Conservation (phyloP, 495 filamentous ascomycete genomes). For the Penicillium dipodomyicola region DNA sequence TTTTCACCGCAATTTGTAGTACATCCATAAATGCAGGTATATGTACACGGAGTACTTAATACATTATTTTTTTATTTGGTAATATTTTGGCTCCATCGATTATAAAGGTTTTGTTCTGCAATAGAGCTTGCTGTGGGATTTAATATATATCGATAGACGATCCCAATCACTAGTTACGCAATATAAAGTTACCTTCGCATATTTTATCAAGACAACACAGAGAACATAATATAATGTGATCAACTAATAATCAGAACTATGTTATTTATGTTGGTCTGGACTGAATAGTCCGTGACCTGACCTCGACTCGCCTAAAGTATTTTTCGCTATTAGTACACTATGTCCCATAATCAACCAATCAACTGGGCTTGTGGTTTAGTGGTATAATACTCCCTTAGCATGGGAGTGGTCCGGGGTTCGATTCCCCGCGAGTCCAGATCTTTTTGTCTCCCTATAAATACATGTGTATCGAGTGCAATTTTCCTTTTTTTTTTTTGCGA, state of each 20-base stretch:
- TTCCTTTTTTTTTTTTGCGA: background rate
- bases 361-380: constrained; percentile 47
- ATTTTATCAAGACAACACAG: background rate
- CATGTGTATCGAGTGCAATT: background rate
- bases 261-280: background rate
- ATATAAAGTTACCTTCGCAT: background rate
- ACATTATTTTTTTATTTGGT: background rate
- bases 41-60: background rate
- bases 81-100: background rate
- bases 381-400: constrained; percentile 48
- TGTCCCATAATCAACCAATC: background rate
- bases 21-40: too few species aligned
- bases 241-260: background rate
- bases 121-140: background rate
- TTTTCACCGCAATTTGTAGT: background rate
- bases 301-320: background rate
- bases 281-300: background rate
- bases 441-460: constrained; percentile 13
- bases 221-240: background rate
- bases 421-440: constrained; percentile 52
- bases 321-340: background rate
- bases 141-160: background rate
- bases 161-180: background rate
- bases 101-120: background rate
- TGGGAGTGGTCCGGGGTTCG: constrained; percentile 58